Conservation (phyloP, 768 basidiomycete species). For the Boletus tomentosulus region DNA sequence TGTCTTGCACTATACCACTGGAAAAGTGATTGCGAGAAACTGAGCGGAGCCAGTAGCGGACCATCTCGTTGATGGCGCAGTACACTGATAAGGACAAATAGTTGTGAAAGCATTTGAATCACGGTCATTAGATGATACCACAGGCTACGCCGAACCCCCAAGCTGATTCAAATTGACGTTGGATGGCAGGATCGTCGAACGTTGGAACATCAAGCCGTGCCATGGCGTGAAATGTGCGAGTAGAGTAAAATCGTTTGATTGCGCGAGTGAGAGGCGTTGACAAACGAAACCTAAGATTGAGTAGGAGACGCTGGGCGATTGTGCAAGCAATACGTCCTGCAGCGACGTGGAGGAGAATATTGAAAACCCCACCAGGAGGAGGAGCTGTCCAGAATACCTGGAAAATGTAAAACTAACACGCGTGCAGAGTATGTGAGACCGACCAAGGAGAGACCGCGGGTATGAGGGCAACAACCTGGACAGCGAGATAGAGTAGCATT, state of each 20-base stretch:
- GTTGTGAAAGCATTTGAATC: slow-evolving; percentile 55
- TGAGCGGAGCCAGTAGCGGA: slow-evolving; percentile 51
- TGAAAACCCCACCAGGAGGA: slow-evolving; percentile 47
- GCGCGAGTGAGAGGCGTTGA: slow-evolving; percentile 50
- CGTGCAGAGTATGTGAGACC: slow-evolving; percentile 5
- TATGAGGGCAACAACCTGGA: slow-evolving; percentile 44
- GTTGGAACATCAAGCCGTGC: slow-evolving; percentile 75
- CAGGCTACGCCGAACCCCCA: slow-evolving; percentile 52
- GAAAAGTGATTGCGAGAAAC: slow-evolving; percentile 49
- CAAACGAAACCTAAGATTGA: slow-evolving; percentile 37
- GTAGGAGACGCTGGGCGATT: slow-evolving; percentile 42
- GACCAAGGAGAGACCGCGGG: slow-evolving; percentile 66
- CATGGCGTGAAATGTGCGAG: slow-evolving; percentile 62
- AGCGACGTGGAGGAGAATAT: slow-evolving; percentile 51
- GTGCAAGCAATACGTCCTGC: slow-evolving; percentile 54
- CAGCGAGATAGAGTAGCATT: slow-evolving; percentile 42
- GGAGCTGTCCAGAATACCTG: slow-evolving; percentile 67
- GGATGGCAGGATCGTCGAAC: slow-evolving; percentile 62
- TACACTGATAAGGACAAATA: slow-evolving; percentile 56
- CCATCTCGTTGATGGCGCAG: slow-evolving; percentile 65
- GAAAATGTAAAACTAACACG: background rate
- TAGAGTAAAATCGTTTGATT: slow-evolving; percentile 59
- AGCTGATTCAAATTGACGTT: slow-evolving; percentile 59
- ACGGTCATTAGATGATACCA: slow-evolving; percentile 50
- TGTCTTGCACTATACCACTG: slow-evolving; percentile 33